Evolutionary conservation across 495 filamentous ascomycete species (phyloP).

Genomic region (Paragyromitra xinjiangensis): DNA sequence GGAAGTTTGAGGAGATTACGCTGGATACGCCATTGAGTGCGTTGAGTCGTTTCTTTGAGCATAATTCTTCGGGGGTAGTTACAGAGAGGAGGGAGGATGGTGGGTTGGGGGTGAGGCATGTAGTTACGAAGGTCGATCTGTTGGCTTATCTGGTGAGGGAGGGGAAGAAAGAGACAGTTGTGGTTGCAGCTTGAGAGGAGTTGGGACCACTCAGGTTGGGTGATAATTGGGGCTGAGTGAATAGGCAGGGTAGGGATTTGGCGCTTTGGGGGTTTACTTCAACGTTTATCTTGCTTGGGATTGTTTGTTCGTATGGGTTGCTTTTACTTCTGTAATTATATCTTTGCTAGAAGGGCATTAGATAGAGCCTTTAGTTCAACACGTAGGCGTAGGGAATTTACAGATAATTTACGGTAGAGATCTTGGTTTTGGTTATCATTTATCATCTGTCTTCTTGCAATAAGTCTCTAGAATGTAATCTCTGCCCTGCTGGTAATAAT

Average conservation of each 20-base stretch:
- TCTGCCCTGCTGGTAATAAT: not conserved
- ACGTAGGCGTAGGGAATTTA: slow-evolving; percentile 19
- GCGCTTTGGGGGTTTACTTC: slow-evolving; percentile 36
- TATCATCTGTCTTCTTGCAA: not conserved
- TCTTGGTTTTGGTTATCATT: not conserved
- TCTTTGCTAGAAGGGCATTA: slow-evolving; percentile 1
- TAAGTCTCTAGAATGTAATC: not conserved
- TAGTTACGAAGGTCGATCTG: slow-evolving; percentile 96
- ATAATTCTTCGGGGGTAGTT: slow-evolving; percentile 94
- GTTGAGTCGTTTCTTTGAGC: slow-evolving; percentile 91
- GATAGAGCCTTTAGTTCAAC: slow-evolving; percentile 40
- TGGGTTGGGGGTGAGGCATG: slow-evolving; percentile 79
- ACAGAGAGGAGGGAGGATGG: slow-evolving; percentile 73
- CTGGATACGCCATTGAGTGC: slow-evolving; percentile 83
- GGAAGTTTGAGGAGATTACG: slow-evolving; percentile 92
- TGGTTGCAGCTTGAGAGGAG: not conserved
- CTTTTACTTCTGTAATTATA: slow-evolving; percentile 4
- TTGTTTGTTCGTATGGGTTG: slow-evolving; percentile 1
- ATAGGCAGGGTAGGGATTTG: not conserved
- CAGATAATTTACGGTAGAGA: not conserved
- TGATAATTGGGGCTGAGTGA: not conserved
- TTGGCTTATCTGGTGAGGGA: slow-evolving; percentile 91
- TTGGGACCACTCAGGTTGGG: not conserved
- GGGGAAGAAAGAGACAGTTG: slow-evolving; percentile 59
- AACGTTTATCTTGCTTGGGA: slow-evolving; percentile 32